phyloP scores from a whole-genome alignment of 768 basidiomycete species.

The Mycena rosella region DNA sequence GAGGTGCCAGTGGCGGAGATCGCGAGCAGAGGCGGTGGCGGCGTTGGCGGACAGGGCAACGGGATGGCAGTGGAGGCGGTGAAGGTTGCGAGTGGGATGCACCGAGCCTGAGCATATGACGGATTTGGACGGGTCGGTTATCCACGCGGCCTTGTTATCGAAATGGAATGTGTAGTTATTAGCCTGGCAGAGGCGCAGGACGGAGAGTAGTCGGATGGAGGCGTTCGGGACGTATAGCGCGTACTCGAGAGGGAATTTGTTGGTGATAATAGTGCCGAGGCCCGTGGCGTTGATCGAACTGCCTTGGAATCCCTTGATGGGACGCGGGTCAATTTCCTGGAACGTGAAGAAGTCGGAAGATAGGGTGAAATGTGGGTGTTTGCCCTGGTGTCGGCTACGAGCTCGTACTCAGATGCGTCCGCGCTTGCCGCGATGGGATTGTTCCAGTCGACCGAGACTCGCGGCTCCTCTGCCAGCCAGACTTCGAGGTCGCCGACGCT shows the following conservation, averaged over 20 bases:
- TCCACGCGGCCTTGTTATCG: not conserved
- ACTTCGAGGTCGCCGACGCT: not conserved
- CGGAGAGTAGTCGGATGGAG: not conserved
- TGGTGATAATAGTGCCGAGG: not conserved
- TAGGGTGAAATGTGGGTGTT: not conserved
- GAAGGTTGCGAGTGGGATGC: not conserved
- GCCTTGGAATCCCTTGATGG: not conserved
- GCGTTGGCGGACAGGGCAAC: not conserved
- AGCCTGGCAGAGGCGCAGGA: not conserved
- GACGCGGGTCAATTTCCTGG: not conserved
- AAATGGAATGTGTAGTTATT: not conserved
- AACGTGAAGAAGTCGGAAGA: not conserved
- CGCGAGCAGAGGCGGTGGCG: not conserved
- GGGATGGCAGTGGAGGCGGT: not conserved
- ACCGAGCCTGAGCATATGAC: not conserved
- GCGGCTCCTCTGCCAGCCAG: not conserved
- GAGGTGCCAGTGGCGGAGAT: not conserved
- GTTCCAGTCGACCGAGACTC: not conserved
- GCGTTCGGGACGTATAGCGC: not conserved
- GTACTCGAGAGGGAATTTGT: not conserved
- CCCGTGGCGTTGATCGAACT: not conserved
- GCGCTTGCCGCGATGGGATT: not conserved
- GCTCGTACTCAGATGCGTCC: not conserved
- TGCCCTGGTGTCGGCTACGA: not conserved
- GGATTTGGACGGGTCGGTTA: not conserved